These are phyloP conservation scores for Sclerotinia borealis DNA, from an alignment of 2,329 filamentous ascomycete genomes.

Conservation along the genomic window DNA sequence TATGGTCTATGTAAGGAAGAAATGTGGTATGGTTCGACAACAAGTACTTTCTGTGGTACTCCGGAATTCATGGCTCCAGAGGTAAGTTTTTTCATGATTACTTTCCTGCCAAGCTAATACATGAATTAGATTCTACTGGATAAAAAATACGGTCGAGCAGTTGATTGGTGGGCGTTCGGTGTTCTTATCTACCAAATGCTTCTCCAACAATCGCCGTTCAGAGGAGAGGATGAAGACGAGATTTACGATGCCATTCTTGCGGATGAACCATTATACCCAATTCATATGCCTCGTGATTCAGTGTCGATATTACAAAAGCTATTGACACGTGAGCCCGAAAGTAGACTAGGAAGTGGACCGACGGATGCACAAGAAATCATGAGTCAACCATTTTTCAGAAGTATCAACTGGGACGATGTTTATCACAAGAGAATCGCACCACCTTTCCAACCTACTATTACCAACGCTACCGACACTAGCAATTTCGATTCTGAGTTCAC, in stretches of 20 bases:
- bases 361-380: conserved; percentile 98
- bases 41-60: conserved; percentile 98
- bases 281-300: conserved; percentile 96
- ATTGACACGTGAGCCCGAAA: conserved; percentile 87
- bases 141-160: conserved; percentile 95
- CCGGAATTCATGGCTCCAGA: conserved; percentile 99
- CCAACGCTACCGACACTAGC: conserved; percentile 93
- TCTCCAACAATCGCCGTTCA: conserved; percentile 96
- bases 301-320: conserved; percentile 98
- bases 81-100: conserved; percentile 45
- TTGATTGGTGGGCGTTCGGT: conserved; percentile 99
- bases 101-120: conserved; percentile 27
- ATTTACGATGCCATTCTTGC: conserved; percentile 98
- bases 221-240: conserved; percentile 97
- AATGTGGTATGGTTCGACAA: conserved; percentile 98
- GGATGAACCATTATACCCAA: conserved; percentile 94
- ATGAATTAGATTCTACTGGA: conserved; percentile 74
- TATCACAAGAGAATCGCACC: conserved; percentile 89
- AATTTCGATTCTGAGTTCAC: conserved; percentile 99
- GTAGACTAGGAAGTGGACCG: conserved; percentile 85
- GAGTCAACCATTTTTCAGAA: conserved; percentile 97
- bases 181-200: conserved; percentile 99
- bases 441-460: conserved; percentile 85
- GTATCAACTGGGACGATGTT: conserved; percentile 98
- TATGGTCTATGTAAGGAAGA: conserved; percentile 99